These are phyloP conservation scores for Candida sojae DNA, from an alignment of 1,139 yeast genomes.

Conservation along the genomic window DNA sequence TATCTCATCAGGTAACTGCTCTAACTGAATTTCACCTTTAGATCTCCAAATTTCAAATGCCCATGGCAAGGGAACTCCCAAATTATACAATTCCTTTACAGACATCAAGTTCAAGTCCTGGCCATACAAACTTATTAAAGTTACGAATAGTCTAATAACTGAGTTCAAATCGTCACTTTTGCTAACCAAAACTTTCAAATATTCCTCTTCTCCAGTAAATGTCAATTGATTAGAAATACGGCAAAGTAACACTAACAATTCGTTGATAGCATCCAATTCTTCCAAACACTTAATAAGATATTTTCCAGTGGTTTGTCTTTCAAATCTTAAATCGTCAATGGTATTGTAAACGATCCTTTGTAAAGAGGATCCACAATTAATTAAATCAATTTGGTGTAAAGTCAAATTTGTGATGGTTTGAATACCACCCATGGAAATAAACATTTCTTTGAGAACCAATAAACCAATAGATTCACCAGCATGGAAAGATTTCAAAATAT, in stretches of 20 bases:
- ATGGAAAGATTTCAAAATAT: constrained; percentile 66
- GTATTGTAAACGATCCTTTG: constrained; percentile 58
- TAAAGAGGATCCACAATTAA: constrained; percentile 66
- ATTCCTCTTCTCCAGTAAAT: constrained; percentile 44
- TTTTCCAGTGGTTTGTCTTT: constrained; percentile 49
- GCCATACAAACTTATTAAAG: constrained; percentile 55
- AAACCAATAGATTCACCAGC: constrained; percentile 63
- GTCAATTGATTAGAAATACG: constrained; percentile 48
- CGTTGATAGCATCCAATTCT: constrained; percentile 52
- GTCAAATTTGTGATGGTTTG: constrained; percentile 69
- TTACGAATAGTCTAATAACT: constrained; percentile 64
- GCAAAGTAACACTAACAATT: constrained; percentile 64
- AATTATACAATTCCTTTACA: constrained; percentile 46
- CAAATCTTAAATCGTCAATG: constrained; percentile 61
- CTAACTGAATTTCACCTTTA: constrained; percentile 13
- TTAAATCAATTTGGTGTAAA: constrained; percentile 60
- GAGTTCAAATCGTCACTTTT: constrained; percentile 71
- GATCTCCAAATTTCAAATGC: constrained; percentile 81
- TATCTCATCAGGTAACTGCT: constrained; percentile 21
- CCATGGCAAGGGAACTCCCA: constrained; percentile 61
- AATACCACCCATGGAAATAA: constrained; percentile 81
- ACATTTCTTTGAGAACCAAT: constrained; percentile 66
- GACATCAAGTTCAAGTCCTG: constrained; percentile 46
- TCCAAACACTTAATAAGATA: constrained; percentile 53
- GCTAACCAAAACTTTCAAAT: constrained; percentile 71